Percentiles rank a stretch among this genome's conserved stretches.
Conservation (phyloP, 371 early-diverging fungal species). For the Conidiobolus coronatus region DNA sequence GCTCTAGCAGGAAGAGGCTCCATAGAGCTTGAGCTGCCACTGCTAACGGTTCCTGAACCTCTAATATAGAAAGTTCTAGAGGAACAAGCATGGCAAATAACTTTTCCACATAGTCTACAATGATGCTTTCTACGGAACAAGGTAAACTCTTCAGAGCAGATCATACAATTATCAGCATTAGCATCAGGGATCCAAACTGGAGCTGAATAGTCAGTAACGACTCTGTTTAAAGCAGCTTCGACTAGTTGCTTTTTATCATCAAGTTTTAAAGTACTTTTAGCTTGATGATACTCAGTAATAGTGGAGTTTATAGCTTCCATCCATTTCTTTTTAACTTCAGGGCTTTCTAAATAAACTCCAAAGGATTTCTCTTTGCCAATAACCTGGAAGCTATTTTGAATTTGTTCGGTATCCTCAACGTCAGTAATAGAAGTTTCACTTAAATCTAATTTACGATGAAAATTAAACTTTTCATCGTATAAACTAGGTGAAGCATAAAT, state of each 20-base stretch:
- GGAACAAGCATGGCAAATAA: conserved; percentile 45
- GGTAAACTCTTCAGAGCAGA: conserved; percentile 26
- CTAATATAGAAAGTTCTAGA: conserved; percentile 12
- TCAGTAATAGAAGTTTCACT: conserved; percentile 31
- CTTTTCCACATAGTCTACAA: conserved; percentile 43
- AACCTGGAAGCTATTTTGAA: conserved; percentile 31
- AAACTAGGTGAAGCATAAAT: conserved; percentile 25
- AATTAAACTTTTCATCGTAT: conserved; percentile 5
- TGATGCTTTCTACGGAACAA: conserved; percentile 34
- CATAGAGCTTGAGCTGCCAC: neutral
- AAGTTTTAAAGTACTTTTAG: conserved; percentile 27
- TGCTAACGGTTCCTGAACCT: neutral
- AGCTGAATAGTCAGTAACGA: conserved; percentile 29
- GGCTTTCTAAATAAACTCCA: conserved; percentile 10
- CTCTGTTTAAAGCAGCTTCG: conserved; percentile 7
- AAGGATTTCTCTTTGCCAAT: conserved; percentile 46
- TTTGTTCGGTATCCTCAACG: conserved; percentile 16
- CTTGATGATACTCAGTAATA: conserved; percentile 18
- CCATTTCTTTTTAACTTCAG: conserved; percentile 29
- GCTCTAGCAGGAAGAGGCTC: conserved; percentile 8
- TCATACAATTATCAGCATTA: conserved; percentile 20
- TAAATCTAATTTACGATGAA: conserved; percentile 34
- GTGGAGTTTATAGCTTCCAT: conserved; percentile 23
- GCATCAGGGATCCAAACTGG: conserved; percentile 46
- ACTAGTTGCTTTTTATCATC: conserved; percentile 8